Evolutionary conservation across 495 filamentous ascomycete species (phyloP).

Genomic region (Talaromyces liani): DNA sequence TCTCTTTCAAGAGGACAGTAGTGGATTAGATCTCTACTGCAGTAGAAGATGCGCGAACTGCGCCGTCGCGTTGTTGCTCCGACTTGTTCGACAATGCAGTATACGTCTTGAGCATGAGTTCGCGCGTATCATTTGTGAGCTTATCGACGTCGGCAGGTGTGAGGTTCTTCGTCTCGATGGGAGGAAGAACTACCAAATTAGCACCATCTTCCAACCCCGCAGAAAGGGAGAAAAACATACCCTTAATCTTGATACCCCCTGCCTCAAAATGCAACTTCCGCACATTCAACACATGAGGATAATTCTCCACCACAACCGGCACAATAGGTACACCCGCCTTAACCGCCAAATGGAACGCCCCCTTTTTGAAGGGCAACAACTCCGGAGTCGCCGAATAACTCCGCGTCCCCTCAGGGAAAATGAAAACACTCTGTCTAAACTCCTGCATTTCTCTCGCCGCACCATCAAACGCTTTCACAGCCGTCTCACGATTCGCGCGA

Average conservation of each 20-base stretch:
- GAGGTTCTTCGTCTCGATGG: slow-evolving; percentile 74
- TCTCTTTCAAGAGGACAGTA: neutral
- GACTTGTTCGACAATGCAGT: slow-evolving; percentile 46
- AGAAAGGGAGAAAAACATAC: slow-evolving; percentile 33
- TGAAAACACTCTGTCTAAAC: slow-evolving; percentile 79
- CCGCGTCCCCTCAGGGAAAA: slow-evolving; percentile 90
- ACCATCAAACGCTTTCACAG: slow-evolving; percentile 76
- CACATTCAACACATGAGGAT: slow-evolving; percentile 71
- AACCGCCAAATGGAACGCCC: slow-evolving; percentile 92
- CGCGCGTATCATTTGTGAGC: slow-evolving; percentile 60
- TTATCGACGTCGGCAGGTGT: slow-evolving; percentile 75
- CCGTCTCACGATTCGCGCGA: slow-evolving; percentile 68
- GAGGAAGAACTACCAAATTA: slow-evolving; percentile 57
- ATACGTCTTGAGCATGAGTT: slow-evolving; percentile 74
- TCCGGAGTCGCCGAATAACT: slow-evolving; percentile 76
- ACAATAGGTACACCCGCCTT: slow-evolving; percentile 91
- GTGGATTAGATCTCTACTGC: slow-evolving; percentile 31
- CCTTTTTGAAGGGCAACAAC: slow-evolving; percentile 92
- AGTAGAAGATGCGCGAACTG: slow-evolving; percentile 25
- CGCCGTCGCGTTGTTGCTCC: slow-evolving; percentile 14
- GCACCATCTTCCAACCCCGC: neutral
- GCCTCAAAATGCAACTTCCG: slow-evolving; percentile 60
- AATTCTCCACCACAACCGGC: slow-evolving; percentile 78
- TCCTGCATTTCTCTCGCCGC: slow-evolving; percentile 72
- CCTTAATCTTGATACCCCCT: slow-evolving; percentile 74